phyloP scores from a whole-genome alignment of 768 basidiomycete genomes.

The Hemileccinum impolitum region DNA sequence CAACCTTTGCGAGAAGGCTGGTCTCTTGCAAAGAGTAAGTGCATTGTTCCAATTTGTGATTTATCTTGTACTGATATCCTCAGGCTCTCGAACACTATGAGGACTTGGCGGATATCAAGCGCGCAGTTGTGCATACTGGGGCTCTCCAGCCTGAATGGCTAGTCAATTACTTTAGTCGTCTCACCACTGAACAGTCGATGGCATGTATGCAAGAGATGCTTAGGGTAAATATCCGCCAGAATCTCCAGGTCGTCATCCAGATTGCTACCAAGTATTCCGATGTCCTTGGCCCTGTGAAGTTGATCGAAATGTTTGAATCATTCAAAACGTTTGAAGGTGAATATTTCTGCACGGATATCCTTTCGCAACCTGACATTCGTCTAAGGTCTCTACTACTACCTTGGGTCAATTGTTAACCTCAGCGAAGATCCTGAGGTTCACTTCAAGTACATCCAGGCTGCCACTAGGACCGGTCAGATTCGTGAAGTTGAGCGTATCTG shows the following conservation, averaged over 20 bases:
- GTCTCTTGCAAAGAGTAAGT: constrained; percentile 84
- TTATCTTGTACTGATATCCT: constrained; percentile 10
- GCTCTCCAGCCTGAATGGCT: constrained; percentile 93
- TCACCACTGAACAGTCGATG: constrained; percentile 97
- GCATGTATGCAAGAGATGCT: constrained; percentile 97
- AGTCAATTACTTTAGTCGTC: constrained; percentile 92
- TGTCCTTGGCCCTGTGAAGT: constrained; percentile 92
- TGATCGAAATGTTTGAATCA: constrained; percentile 97
- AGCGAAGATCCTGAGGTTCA: constrained; percentile 95
- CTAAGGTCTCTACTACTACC: constrained; percentile 92
- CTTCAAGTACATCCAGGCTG: constrained; percentile 99
- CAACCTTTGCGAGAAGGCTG: constrained; percentile 98
- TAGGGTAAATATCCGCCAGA: constrained; percentile 93
- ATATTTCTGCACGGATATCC: neutral
- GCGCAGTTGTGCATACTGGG: constrained; percentile 90
- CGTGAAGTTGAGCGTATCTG: constrained; percentile 99
- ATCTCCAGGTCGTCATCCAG: constrained; percentile 93
- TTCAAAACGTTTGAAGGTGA: constrained; percentile 96
- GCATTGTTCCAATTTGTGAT: neutral
- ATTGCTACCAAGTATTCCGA: constrained; percentile 99
- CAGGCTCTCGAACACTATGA: constrained; percentile 98
- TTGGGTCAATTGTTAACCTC: constrained; percentile 96
- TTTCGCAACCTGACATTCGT: neutral
- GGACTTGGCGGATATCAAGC: constrained; percentile 97
- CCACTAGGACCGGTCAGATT: constrained; percentile 96